phyloP scores from a whole-genome alignment of 495 filamentous ascomycete genomes.

The Penicillium egyptiacum region DNA sequence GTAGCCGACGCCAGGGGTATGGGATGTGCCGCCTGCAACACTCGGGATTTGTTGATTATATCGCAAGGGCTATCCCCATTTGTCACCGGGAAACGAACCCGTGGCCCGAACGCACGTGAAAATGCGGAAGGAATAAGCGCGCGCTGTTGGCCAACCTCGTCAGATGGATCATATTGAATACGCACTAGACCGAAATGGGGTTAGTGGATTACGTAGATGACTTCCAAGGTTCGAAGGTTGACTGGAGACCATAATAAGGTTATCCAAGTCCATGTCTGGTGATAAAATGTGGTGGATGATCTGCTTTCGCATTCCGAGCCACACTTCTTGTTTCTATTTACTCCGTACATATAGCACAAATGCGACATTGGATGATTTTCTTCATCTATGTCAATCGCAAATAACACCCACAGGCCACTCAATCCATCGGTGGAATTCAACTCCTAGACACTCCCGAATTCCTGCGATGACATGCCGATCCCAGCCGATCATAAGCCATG shows the following conservation, averaged over 20 bases:
- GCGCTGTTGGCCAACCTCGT: not conserved
- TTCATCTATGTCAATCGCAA: not conserved
- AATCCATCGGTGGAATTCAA: slow-evolving; percentile 30
- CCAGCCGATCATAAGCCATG: slow-evolving; percentile 44
- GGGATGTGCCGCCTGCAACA: too few relatives aligned
- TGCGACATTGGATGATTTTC: not conserved
- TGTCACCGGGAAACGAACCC: not conserved
- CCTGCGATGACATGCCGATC: slow-evolving; percentile 39
- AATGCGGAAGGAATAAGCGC: not conserved
- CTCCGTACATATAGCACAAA: too few relatives aligned
- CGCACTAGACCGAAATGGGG: not conserved
- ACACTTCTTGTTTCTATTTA: not conserved
- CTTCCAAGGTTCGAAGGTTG: slow-evolving; percentile 25
- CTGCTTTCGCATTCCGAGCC: not conserved
- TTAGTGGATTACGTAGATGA: not conserved
- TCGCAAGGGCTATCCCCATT: not conserved
- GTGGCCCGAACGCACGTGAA: not conserved
- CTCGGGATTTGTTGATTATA: not conserved
- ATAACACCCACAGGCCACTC: slow-evolving; percentile 30
- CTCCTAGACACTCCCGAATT: slow-evolving; percentile 24
- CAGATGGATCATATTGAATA: too few relatives aligned
- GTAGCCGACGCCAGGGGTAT: too few relatives aligned
- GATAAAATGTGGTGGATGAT: not conserved
- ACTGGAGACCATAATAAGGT: slow-evolving; percentile 86
- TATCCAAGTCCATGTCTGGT: slow-evolving; percentile 57